phyloP scores from a whole-genome alignment of 805 yeast species.

The Zygosaccharomyces pseudorouxii region DNA sequence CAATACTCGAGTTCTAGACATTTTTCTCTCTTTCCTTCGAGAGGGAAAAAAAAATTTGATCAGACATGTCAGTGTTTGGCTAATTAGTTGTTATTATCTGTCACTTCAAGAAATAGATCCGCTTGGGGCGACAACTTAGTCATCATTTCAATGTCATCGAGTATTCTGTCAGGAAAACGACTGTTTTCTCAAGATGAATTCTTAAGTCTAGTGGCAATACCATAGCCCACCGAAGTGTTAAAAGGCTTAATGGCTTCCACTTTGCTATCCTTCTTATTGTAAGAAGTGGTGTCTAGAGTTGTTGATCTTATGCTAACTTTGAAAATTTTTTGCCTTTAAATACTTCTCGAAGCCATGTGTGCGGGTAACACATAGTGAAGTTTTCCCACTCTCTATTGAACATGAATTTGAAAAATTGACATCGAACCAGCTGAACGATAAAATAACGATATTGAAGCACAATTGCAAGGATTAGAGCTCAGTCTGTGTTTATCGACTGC shows the following conservation, averaged over 20 bases:
- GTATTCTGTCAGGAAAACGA: conserved; percentile 5
- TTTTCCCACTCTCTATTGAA: background rate
- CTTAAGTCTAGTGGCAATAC: background rate
- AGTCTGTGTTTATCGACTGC: background rate
- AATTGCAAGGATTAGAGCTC: background rate
- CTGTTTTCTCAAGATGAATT: conserved; percentile 9
- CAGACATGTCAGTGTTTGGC: conserved; percentile 42
- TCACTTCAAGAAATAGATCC: conserved; percentile 33
- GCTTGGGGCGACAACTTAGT: conserved; percentile 42
- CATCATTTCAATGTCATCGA: conserved; percentile 23
- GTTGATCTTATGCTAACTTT: background rate
- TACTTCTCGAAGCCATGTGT: background rate
- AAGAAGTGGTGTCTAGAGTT: background rate
- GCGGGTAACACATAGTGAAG: background rate
- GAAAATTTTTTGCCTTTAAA: conserved; percentile 3
- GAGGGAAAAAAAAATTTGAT: conserved; percentile 12
- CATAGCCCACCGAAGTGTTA: too few species aligned
- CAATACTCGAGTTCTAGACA: conserved; percentile 1
- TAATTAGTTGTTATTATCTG: conserved; percentile 27
- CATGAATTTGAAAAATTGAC: background rate
- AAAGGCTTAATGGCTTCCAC: background rate
- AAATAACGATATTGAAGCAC: background rate
- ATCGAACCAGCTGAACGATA: background rate
- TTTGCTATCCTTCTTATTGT: background rate
- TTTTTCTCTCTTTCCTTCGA: background rate